phyloP scores from a whole-genome alignment of 108 stramenopile genomes.

The Mayamaea pseudoterrestris region DNA sequence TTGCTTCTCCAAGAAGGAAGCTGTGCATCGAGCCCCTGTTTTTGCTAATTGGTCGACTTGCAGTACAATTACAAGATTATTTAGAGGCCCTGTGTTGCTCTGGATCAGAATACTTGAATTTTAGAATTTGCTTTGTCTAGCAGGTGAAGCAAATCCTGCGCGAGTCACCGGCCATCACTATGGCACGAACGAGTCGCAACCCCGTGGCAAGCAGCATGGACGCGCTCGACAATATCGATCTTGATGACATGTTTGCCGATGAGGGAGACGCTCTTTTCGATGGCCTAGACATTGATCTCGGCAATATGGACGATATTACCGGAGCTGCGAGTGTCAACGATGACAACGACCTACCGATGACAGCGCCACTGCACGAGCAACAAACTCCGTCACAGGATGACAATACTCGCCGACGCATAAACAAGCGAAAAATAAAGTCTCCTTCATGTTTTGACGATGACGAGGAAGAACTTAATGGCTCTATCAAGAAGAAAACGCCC shows the following conservation, averaged over 20 bases:
- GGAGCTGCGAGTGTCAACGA: background rate
- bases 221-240: constrained; percentile 16
- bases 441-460: constrained; percentile 3
- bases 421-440: constrained; percentile 10
- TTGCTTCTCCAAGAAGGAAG: too few relatives aligned
- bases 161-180: background rate
- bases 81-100: too few relatives aligned
- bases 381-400: constrained; percentile 2
- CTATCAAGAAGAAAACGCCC: constrained; percentile 3
- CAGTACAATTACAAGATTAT: too few relatives aligned
- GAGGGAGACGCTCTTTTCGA: constrained; percentile 17
- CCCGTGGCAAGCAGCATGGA: constrained; percentile 3
- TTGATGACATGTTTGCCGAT: constrained; percentile 24
- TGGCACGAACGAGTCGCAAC: constrained; percentile 7
- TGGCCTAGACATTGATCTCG: constrained; percentile 21
- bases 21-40: too few relatives aligned
- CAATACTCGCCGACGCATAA: constrained; percentile 9
- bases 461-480: constrained; percentile 9
- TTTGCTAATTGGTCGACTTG: too few relatives aligned
- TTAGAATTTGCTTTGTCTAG: too few relatives aligned
- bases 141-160: too few relatives aligned
- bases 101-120: too few relatives aligned
- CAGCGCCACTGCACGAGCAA: too few relatives aligned
- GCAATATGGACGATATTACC: constrained; percentile 16
- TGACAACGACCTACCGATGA: background rate